Base-by-base conservation (phyloP, 2,329 filamentous ascomycete species). In the Metarhizium humberi region DNA sequence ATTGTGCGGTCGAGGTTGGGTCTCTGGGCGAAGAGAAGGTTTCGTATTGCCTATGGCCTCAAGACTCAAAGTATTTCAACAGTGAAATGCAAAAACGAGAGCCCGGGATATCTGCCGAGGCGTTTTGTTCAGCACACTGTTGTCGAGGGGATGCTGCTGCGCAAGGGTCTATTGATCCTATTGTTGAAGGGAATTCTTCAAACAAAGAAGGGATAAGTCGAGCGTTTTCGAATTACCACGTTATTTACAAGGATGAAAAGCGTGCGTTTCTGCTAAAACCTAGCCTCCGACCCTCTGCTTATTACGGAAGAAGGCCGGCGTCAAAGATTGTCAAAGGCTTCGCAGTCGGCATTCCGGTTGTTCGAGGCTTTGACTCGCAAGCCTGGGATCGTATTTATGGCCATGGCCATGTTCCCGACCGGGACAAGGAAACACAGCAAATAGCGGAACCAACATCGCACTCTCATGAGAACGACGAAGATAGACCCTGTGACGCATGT, bases 11-110 rank as follows among this genome's bases (percentile, higher is more conserved):
- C 6, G 90, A 96, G 52, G 90, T 96, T 56, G 94, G 94, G 1
- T 86, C 92, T 1, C 77, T 87, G 10, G 94, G 92, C 0, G 94
- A 99, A 70, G 87, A 94, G 72, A 97, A 97, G 69, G 86, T 96
- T 7, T 82, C 89, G 0, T 85, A 96, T 69, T 84, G 78, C 40
- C 73, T 97, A 8, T 96, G 92, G 91, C 86, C 88, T 1, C 80
- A 82, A 50, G 77, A 80, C 2, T 58, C 64, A 13, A 60, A 66
- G 49, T 54, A 62, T 16, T 51, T 57, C 13, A 58, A 61, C 6
- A 54, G 55, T 18, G 60, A 61, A 11, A 55, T 57, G 3, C 50
- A 57, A 29, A 55, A 62, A 16, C 58, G 63, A 0, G 75, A 76
- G 53, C 69, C 73, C 4, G 58, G 61, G 6, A 76, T 82, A 54